Percentiles rank a stretch among this genome's conserved stretches.
These are phyloP conservation scores for Lunularia cruciata DNA, from an alignment of 225 moss, liverwort and hornwort species.

Conservation along the genomic window DNA sequence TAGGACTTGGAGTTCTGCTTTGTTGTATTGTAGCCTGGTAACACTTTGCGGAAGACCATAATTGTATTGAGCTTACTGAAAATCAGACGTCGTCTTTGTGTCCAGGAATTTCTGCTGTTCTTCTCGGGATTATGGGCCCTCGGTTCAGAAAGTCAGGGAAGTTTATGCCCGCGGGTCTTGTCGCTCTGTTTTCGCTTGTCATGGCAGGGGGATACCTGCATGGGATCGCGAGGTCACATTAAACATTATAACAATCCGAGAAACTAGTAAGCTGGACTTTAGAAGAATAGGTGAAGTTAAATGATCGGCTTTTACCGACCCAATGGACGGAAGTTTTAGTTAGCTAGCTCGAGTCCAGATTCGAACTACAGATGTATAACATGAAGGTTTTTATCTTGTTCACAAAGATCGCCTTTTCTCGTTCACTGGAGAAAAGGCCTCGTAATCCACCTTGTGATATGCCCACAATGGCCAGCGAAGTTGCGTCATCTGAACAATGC, in stretches of 20 bases:
- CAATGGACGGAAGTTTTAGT: neutral
- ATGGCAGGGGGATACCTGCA: slow-evolving; percentile 96
- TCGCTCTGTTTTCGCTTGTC: slow-evolving; percentile 76
- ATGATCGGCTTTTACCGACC: neutral
- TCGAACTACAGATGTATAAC: slow-evolving; percentile 1
- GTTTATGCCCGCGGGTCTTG: slow-evolving; percentile 85
- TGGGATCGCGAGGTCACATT: slow-evolving; percentile 62
- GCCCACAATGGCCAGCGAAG: neutral
- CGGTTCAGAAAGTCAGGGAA: slow-evolving; percentile 77
- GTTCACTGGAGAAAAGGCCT: neutral
- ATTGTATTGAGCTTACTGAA: too few relatives aligned
- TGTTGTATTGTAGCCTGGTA: too few relatives aligned
- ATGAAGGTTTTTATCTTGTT: neutral
- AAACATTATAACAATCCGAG: neutral
- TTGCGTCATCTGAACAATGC: neutral
- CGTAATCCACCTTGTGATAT: neutral
- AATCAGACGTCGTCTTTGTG: too few relatives aligned
- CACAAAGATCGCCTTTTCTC: neutral
- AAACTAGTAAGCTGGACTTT: neutral
- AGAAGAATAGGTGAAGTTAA: neutral
- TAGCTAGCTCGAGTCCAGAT: neutral
- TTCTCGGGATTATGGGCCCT: slow-evolving; percentile 75
- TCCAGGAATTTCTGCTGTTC: slow-evolving; percentile 71
- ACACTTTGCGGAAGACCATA: too few relatives aligned
- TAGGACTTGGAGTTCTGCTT: too few relatives aligned